phyloP scores from a whole-genome alignment of 2,329 filamentous ascomycete genomes.

The Emergomyces pasteurianus region DNA sequence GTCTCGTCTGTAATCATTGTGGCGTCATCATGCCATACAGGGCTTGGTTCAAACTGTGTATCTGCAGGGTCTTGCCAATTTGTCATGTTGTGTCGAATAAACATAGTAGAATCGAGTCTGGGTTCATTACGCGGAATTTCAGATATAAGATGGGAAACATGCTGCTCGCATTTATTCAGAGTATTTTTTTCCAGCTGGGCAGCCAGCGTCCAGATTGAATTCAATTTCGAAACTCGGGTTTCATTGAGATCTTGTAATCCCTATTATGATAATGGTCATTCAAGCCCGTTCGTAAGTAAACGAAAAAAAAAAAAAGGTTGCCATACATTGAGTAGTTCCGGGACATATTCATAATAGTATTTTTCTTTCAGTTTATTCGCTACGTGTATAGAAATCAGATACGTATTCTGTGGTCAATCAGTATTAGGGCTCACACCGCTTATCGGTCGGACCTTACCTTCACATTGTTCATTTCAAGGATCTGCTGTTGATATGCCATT shows the following conservation, averaged over 20 bases:
- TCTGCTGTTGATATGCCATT: constrained; percentile 80
- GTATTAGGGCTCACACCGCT: constrained; percentile 11
- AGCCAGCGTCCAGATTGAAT: constrained; percentile 72
- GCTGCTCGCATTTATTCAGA: constrained; percentile 58
- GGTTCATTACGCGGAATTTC: constrained; percentile 86
- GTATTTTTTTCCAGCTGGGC: constrained; percentile 69
- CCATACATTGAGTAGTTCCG: constrained; percentile 76
- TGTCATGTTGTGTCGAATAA: constrained; percentile 78
- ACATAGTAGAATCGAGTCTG: constrained; percentile 93
- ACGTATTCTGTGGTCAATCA: constrained; percentile 59
- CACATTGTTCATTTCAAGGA: constrained; percentile 89
- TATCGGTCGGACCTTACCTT: constrained; percentile 40
- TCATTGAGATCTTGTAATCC: constrained; percentile 85
- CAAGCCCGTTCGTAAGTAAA: neutral
- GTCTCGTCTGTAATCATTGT: constrained; percentile 74
- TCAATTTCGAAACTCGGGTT: constrained; percentile 72
- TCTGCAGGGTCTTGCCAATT: constrained; percentile 74
- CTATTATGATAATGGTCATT: constrained; percentile 20
- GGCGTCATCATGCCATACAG: constrained; percentile 92
- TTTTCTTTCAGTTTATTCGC: constrained; percentile 96
- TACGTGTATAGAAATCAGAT: constrained; percentile 88
- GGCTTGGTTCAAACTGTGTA: constrained; percentile 82
- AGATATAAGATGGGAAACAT: constrained; percentile 58
- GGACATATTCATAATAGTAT: constrained; percentile 95
- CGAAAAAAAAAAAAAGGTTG: neutral